Conservation (phyloP, 306 rosid genomes). For the Cicer chorassanicum region DNA sequence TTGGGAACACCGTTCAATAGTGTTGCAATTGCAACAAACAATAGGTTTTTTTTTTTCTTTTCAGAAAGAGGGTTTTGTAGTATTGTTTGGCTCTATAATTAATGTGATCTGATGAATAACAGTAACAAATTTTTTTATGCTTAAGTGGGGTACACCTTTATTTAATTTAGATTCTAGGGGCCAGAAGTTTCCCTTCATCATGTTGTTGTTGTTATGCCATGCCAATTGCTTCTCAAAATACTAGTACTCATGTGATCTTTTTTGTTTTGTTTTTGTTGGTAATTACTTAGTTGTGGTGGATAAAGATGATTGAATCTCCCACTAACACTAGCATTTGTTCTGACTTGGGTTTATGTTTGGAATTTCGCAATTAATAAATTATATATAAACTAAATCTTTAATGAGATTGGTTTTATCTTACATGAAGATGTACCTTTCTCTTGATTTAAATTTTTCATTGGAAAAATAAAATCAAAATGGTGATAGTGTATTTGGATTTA, state of each 20-base stretch:
- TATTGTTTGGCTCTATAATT: constrained; percentile 37
- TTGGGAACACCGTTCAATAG: constrained; percentile 40
- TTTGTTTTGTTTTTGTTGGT: too few species aligned
- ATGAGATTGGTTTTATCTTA: too few species aligned
- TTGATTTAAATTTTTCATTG: too few species aligned
- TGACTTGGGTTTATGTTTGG: too few species aligned
- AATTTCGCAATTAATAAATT: too few species aligned
- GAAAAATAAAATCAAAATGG: too few species aligned
- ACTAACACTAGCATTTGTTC: too few species aligned
- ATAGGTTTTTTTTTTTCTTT: constrained; percentile 38
- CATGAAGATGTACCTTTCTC: too few species aligned
- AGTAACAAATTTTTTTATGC: constrained; percentile 20
- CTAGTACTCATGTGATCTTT: not conserved
- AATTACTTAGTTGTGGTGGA: too few species aligned
- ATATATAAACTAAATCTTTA: too few species aligned
- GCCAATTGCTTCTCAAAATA: constrained; percentile 14
- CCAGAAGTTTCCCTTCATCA: not conserved
- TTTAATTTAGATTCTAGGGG: constrained; percentile 41
- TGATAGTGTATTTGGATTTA: not conserved
- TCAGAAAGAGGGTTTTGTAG: constrained; percentile 18
- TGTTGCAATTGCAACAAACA: not conserved
- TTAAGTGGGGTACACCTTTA: constrained; percentile 44
- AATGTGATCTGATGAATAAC: constrained; percentile 45
- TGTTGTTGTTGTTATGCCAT: constrained; percentile 26
- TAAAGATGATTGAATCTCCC: too few species aligned